Percentiles rank a stretch among this genome's conserved stretches.
These are phyloP conservation scores for Phytophthora tubulina DNA, from an alignment of 352 stramenopile genomes.

Conservation along the genomic window DNA sequence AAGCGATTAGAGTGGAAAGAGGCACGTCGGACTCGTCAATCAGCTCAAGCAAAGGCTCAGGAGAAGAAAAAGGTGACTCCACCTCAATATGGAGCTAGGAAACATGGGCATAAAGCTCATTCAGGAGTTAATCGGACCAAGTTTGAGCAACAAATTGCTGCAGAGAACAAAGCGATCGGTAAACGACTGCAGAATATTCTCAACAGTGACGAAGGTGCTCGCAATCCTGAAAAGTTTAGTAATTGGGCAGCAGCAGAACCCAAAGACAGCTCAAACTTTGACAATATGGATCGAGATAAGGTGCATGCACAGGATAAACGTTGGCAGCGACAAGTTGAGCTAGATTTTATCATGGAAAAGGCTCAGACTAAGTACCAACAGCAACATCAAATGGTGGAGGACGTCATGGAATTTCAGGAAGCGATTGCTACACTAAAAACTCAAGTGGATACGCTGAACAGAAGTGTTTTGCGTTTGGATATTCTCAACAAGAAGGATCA, in stretches of 20 bases:
- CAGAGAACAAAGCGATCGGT: slow-evolving; percentile 66
- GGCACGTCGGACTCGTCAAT: slow-evolving; percentile 39
- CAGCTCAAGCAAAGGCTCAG: slow-evolving; percentile 49
- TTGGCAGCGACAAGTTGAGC: slow-evolving; percentile 49
- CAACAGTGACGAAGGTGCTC: slow-evolving; percentile 25
- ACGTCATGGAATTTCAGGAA: slow-evolving; percentile 65
- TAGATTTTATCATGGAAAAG: slow-evolving; percentile 69
- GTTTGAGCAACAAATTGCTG: slow-evolving; percentile 57
- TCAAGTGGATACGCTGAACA: slow-evolving; percentile 52
- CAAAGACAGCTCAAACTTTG: slow-evolving; percentile 36
- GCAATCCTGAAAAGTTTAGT: slow-evolving; percentile 27
- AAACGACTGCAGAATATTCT: slow-evolving; percentile 60
- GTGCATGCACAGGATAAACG: slow-evolving; percentile 54
- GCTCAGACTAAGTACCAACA: slow-evolving; percentile 70
- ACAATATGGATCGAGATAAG: slow-evolving; percentile 62
- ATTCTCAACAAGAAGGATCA: slow-evolving; percentile 69
- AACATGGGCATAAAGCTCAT: slow-evolving; percentile 62
- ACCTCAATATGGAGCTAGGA: slow-evolving; percentile 55
- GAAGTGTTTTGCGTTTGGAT: slow-evolving; percentile 49
- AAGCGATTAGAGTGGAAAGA: slow-evolving; percentile 60
- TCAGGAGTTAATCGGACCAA: slow-evolving; percentile 71
- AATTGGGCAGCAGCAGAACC: slow-evolving; percentile 35
- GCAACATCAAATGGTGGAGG: slow-evolving; percentile 59
- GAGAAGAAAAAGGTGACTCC: slow-evolving; percentile 46
- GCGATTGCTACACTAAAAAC: slow-evolving; percentile 48